A percentile compares a stretch with the other conserved stretches of the same genome.
These are phyloP conservation scores for Penicillium diatomitis DNA, from an alignment of 495 filamentous ascomycete species.

Conservation along the genomic window DNA sequence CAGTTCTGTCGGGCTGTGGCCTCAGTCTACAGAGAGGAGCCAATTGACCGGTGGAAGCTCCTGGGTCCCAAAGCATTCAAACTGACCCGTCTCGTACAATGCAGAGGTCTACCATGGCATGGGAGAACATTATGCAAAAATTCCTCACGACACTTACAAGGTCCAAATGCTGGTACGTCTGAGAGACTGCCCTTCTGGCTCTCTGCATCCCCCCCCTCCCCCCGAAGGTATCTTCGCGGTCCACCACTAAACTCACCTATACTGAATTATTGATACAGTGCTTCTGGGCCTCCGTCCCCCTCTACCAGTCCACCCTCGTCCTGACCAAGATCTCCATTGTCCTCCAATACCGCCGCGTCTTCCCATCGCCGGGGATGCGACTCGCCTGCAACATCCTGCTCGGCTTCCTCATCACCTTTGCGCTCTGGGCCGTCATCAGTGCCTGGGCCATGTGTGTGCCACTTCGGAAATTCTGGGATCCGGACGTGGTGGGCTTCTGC, in stretches of 20 bases:
- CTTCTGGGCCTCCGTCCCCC: conserved; percentile 29
- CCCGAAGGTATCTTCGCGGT: too few species aligned
- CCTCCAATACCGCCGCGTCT: conserved; percentile 30
- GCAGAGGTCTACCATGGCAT: conserved; percentile 28
- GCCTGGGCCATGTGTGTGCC: conserved; percentile 31
- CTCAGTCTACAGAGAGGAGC: too few species aligned
- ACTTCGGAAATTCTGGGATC: conserved; percentile 28
- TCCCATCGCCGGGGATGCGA: conserved; percentile 27
- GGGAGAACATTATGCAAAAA: conserved; percentile 22
- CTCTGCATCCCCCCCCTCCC: too few species aligned
- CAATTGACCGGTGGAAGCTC: too few species aligned
- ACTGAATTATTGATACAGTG: conserved; percentile 5
- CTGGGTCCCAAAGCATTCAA: too few species aligned
- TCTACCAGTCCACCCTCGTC: conserved; percentile 27
- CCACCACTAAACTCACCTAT: too few species aligned
- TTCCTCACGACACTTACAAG: conserved; percentile 12
- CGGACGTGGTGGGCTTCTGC: conserved; percentile 20
- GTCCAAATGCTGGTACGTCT: conserved; percentile 26
- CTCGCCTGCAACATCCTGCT: conserved; percentile 28
- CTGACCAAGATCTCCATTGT: conserved; percentile 31
- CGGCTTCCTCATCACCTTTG: conserved; percentile 25
- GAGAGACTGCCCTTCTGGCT: too few species aligned
- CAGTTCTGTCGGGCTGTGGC: background rate
- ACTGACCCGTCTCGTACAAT: too few species aligned
- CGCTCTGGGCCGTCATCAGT: conserved; percentile 28